Evolutionary conservation across 208 protist genomes (phyloP), one percentile per base, ranked within the genome.

Genomic region (Angomonas deanei): DNA sequence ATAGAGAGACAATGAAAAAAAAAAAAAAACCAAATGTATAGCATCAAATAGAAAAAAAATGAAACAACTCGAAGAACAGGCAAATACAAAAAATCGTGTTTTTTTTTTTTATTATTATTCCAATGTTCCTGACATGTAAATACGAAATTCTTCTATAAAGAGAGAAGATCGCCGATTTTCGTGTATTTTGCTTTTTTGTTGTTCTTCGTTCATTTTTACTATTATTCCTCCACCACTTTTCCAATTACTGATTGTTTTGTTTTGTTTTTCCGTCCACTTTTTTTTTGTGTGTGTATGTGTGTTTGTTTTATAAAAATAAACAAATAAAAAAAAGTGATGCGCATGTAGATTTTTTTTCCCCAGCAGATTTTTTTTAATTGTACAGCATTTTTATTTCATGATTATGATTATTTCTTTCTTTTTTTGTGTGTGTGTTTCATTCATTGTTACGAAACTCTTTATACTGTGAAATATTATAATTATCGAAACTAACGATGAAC

Each of bases 351-450:
- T 67, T 36, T 0, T 17, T 38, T 39, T 24, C 26, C 11, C 47
- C 55, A 24, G 24, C 15, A 36, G 15, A 26, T 26, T 65, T 31
- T 23, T 58, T 54, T 15, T 57, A 17, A 5, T 42, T 23, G 53
- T n/a, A 33, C 24, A 8, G 38, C 31, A 21, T 47, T 27, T 32
- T 23, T 47, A 21, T 26, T 65, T 19, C 26, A 49, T 17, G n/a
- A n/a, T n/a, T n/a, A n/a, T n/a, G n/a, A n/a, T 17, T 70, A 2
- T 65, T 23, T 70, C n/a, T 23, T 71, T 48, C 55, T 26, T 57
- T 42, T 70, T 64, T 64, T 70, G 36, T 42, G 8, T 8, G 15
- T 42, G 8, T 42, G 8, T 42, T 42, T 42, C 15, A n/a, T 42
- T 42, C 15, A 8, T 15, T 42, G 8, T 42, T 42, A n/a, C 36